phyloP scores from a whole-genome alignment of 179 eudicot genomes.

The Silene noctiflora region DNA sequence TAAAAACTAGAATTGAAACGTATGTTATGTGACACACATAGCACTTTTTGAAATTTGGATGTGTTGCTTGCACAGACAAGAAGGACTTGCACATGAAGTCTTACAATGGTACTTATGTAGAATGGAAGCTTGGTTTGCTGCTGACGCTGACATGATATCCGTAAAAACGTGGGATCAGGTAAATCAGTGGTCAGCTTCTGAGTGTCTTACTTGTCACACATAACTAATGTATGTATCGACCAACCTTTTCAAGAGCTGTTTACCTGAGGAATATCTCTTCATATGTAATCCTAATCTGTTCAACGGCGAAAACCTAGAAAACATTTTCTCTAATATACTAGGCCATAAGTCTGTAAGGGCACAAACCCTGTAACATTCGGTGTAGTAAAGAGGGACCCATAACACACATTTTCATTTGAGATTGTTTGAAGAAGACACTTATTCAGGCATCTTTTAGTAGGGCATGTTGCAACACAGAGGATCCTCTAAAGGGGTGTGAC shows the following conservation, averaged over 20 bases:
- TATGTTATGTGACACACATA: not conserved
- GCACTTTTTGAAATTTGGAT: not conserved
- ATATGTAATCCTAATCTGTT: not conserved
- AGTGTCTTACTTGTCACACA: not conserved
- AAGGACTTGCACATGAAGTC: slow-evolving; percentile 86
- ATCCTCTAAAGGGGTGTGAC: not conserved
- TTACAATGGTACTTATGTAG: slow-evolving; percentile 92
- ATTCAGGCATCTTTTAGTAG: no score
- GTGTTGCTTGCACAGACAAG: slow-evolving; percentile 49
- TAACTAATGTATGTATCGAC: not conserved
- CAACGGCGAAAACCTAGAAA: not conserved
- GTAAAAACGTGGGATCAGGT: slow-evolving; percentile 97
- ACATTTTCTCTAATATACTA: not conserved
- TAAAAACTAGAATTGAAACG: not conserved
- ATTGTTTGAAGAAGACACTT: no score
- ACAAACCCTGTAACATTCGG: not conserved
- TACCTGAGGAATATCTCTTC: not conserved
- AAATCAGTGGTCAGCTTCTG: slow-evolving; percentile 19
- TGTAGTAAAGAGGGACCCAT: not conserved
- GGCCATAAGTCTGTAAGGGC: not conserved
- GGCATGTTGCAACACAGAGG: no score
- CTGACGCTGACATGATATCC: slow-evolving; percentile 95
- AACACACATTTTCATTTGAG: no score
- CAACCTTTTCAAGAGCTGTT: not conserved
- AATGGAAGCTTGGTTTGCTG: slow-evolving; percentile 99